Evolutionary conservation across 2,329 filamentous ascomycete genomes (phyloP), one percentile per base, ranked within the genome.

Genomic region (Phaeosphaeria sp.): DNA sequence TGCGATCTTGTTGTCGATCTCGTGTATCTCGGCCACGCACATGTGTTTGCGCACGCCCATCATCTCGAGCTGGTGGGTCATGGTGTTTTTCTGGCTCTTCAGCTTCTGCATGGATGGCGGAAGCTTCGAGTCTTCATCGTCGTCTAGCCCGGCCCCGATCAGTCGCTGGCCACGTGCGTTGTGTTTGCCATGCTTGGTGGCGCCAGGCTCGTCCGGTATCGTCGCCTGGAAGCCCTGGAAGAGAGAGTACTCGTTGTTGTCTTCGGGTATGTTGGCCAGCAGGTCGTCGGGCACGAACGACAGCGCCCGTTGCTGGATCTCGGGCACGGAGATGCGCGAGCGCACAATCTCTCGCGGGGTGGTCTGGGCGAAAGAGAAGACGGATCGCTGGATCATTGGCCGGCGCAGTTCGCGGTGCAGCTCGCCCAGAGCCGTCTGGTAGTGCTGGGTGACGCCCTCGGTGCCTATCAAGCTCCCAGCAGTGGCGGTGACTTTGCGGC

Each of bases 201-300:
- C 52, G 73, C 77, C 53, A 81, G 67, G 81, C 48, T 83, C 80
- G 55, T 95, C 91, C 2, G 93, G 93, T 61, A 97, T 84, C 63
- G 89, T 93, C 48, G 94, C 95, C 79, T 96, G 89, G 78, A 99
- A 99, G 65, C 95, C 95, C 77, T 99, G 92, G 77, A 99, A 98
- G 45, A 99, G 84, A 42, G 93, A 97, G 80, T 96, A 99, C 17
- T 88, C 83, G 78, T 91, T 96, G 21, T 89, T 88, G 74, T 90
- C 86, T 59, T 96, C 92, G 66, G 95, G 95, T 50, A 97, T 94
- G 75, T 97, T 93, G 65, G 83, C 83, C 47, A 99, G 86, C 66
- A 99, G 86, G 61, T 97, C 93, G 78, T 99, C 94, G 49, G 95
- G 89, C 36, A 99, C 83, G 74, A 91, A 93, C 45, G 92, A 89